These are phyloP conservation scores for Hypoxylon perforatum DNA, from an alignment of 495 filamentous ascomycete genomes.

Conservation along the genomic window DNA sequence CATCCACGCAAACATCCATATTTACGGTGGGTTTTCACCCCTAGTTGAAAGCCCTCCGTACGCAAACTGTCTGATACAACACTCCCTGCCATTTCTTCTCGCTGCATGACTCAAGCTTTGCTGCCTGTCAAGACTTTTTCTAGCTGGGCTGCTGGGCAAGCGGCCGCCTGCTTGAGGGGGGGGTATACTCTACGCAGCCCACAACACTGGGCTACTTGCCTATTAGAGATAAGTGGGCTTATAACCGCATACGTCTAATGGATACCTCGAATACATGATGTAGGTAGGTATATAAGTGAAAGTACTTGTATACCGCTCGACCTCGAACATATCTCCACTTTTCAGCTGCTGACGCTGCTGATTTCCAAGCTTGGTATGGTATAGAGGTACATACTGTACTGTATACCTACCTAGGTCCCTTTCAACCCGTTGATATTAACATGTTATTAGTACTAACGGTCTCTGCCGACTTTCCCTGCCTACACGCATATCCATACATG, in stretches of 20 bases:
- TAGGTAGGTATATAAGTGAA: constrained; percentile 4
- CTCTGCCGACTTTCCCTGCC: constrained; percentile 32
- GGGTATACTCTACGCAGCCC: constrained; percentile 13
- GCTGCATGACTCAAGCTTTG: constrained; percentile 29
- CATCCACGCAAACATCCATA: constrained; percentile 34
- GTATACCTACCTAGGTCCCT: constrained; percentile 28
- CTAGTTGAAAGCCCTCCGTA: constrained; percentile 17
- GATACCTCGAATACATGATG: not conserved
- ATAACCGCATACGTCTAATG: not conserved
- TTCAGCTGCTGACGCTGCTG: constrained; percentile 43
- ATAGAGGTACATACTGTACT: constrained; percentile 33
- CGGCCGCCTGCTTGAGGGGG: constrained; percentile 15
- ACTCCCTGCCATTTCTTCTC: constrained; percentile 24
- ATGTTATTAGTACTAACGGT: constrained; percentile 33
- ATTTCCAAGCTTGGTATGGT: constrained; percentile 38
- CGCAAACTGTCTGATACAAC: constrained; percentile 24
- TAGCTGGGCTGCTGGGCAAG: constrained; percentile 17
- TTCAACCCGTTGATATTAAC: constrained; percentile 25
- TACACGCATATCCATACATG: not conserved
- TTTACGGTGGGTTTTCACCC: constrained; percentile 19
- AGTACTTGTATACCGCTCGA: constrained; percentile 20
- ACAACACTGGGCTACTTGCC: constrained; percentile 8
- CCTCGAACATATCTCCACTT: constrained; percentile 33
- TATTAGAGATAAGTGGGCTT: constrained; percentile 2
- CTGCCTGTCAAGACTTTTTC: not conserved